Conservation (phyloP, 345 rosid species). For the Hypericum perforatum region DNA sequence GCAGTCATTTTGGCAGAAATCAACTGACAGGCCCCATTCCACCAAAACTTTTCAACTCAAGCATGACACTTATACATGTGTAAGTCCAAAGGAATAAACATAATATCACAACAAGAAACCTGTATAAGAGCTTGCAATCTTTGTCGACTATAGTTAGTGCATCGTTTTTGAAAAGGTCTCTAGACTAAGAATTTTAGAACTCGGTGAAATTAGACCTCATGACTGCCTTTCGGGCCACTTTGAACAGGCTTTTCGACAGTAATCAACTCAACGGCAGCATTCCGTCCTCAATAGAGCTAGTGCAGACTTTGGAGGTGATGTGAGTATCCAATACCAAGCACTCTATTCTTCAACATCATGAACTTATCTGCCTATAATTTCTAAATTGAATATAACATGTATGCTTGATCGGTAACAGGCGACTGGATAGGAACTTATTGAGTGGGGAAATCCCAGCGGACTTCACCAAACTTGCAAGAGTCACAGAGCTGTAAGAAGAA, state of each 20-base stretch:
- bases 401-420: constrained; percentile 31
- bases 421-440: constrained; percentile 57
- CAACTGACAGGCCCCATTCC: constrained; percentile 61
- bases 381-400: background rate
- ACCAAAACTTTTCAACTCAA: constrained; percentile 48
- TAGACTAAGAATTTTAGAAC: too few species aligned
- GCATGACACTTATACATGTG: constrained; percentile 67
- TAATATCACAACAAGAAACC: too few species aligned
- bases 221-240: background rate
- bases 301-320: constrained; percentile 49
- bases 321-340: constrained; percentile 32
- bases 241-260: constrained; percentile 59
- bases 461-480: constrained; percentile 47
- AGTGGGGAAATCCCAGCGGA: constrained; percentile 42
- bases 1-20: constrained; percentile 74
- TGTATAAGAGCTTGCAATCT: too few species aligned
- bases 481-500: constrained; percentile 55
- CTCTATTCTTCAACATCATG: background rate
- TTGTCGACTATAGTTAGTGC: background rate
- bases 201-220: too few species aligned
- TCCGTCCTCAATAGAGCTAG: constrained; percentile 57
- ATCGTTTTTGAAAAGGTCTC: too few species aligned
- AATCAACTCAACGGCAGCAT: constrained; percentile 50
- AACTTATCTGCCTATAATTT: background rate
- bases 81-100: constrained; percentile 23